A percentile compares a stretch with the other conserved stretches of the same genome.
Conservation (phyloP, 2,329 filamentous ascomycete genomes). For the Arthrobotrys conoides region DNA sequence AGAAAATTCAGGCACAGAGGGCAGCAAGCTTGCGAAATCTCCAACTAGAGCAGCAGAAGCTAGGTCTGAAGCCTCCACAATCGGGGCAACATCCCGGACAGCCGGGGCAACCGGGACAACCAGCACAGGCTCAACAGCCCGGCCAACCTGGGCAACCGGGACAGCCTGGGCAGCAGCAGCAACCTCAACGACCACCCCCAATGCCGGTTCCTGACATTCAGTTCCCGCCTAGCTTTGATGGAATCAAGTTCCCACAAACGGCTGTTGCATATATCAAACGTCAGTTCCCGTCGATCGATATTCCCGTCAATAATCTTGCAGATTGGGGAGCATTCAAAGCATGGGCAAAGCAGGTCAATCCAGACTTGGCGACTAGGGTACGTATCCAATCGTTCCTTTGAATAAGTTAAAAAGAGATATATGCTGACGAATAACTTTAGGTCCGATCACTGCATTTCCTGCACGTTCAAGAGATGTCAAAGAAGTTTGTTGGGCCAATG, state of each 20-base stretch:
- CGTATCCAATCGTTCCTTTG: neutral
- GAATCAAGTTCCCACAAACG: slow-evolving; percentile 44
- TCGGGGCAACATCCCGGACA: neutral
- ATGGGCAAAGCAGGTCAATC: slow-evolving; percentile 44
- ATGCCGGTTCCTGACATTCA: slow-evolving; percentile 42
- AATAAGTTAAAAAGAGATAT: neutral
- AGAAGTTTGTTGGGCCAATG: slow-evolving; percentile 42
- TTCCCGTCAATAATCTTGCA: slow-evolving; percentile 29
- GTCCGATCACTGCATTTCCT: slow-evolving; percentile 53
- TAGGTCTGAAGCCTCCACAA: slow-evolving; percentile 1
- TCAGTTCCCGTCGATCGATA: slow-evolving; percentile 26
- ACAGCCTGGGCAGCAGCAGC: slow-evolving; percentile 32
- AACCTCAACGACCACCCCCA: slow-evolving; percentile 17
- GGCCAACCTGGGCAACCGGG: slow-evolving; percentile 17
- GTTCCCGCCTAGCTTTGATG: slow-evolving; percentile 41
- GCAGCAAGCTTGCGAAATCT: neutral
- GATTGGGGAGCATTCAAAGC: slow-evolving; percentile 51
- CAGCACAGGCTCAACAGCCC: slow-evolving; percentile 24
- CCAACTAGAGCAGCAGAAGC: slow-evolving; percentile 2
- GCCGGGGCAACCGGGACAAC: slow-evolving; percentile 21
- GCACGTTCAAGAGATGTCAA: slow-evolving; percentile 52
- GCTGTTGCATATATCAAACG: slow-evolving; percentile 45
- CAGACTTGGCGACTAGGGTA: slow-evolving; percentile 40
- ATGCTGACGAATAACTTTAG: slow-evolving; percentile 6
- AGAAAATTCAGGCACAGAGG: slow-evolving; percentile 30